Base-by-base conservation (phyloP, 129 eudicot species). In the Chrysanthemum seticuspe region DNA sequence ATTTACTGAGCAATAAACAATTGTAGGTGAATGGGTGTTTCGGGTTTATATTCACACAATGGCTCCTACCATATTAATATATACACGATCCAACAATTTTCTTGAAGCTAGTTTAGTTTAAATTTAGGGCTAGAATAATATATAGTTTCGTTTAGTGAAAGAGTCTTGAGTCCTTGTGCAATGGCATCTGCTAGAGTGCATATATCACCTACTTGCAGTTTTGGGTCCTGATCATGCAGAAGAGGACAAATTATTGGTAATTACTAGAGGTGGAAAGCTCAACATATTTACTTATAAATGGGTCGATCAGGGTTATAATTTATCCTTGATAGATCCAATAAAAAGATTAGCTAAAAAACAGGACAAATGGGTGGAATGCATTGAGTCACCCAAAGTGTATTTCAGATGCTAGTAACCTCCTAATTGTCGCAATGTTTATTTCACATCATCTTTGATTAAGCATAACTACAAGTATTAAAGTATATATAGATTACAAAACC, bases 171-270 rank as follows among this genome's bases (percentile, higher is more conserved):
- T 29, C 89, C 84, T 90, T 94, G 98, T n/a, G 92, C 97, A 72
- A 90, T 80, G 6, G 98, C 98, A 79, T 94, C 97, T 64, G 87
- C 93, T 59, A 96, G 97, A 62, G 97, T 90, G 81, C 90, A 94
- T 66, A 87, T 68, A 45, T 80, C 66, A 25, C 98, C 98, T 36
- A 75, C 97, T 90, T 84, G 83, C 87, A 96, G 83, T 75, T 70
- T 81, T 72, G 92, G 93, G 55, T 90, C 98, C 98, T 93, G 76
- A 50, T 21, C 62, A 74, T 3, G 47, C 74, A 74, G 2, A 69
- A 69, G 48, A 15, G 67, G 16, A 79, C 78, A 73, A 13, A 74
- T 12, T 10, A 40, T 40, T 1, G 47, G 47, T 40, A 6, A 40
- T 40, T 31, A 40, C 10, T 7, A 40, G 47, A 40, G 47, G 10